Base-by-base conservation (phyloP, 805 yeast genomes). In the Metschnikowia santaceciliae region DNA sequence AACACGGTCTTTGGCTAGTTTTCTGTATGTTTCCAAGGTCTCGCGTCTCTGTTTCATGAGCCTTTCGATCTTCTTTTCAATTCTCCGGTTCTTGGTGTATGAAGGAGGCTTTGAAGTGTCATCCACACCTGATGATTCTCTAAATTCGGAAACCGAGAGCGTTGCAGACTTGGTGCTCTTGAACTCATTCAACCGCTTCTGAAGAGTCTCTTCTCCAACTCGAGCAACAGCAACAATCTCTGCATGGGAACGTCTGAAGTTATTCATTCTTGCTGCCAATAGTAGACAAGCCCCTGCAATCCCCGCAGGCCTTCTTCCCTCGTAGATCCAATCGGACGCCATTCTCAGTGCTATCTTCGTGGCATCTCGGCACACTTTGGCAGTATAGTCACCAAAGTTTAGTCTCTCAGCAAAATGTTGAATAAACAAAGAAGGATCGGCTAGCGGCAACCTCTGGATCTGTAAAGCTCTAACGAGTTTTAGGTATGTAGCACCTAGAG, bases 251-350 rank as follows among this genome's bases (percentile, higher is more conserved):
- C 98, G 78, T 63, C 97, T 79, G 65, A 88, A 84, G 63, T 91
- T 91, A 69, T 94, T 94, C 98, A 94, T 95, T 68, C 99, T 79
- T 2, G 97, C 94, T 0, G 99, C 99, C 46, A 94, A 71, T 42
- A 95, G 66, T 1, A 94, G 75, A 68, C 97, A 90, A 0, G 99
- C 99, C 20, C 98, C 99, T 0, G 99, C 99, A 48, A 94, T 82
- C 61, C 99, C 99, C 0, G 99, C 98, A 0, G 99, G 99, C 55
- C 98, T 78, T 64, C 99, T 80, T 23, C 99, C 99, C 69, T 90
- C 96, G 65, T 85, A 88, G 58, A 94, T 87, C 97, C 98, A 94
- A 63, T 94, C 98, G 40, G 83, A 81, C 13, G 91, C 78, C 99
- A 94, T 94, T 58, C 96, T 77, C 63, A 83, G 88, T 0, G 96